phyloP scores from a whole-genome alignment of 1,284 basidiomycete genomes.

The Ustilago vetiveriae region DNA sequence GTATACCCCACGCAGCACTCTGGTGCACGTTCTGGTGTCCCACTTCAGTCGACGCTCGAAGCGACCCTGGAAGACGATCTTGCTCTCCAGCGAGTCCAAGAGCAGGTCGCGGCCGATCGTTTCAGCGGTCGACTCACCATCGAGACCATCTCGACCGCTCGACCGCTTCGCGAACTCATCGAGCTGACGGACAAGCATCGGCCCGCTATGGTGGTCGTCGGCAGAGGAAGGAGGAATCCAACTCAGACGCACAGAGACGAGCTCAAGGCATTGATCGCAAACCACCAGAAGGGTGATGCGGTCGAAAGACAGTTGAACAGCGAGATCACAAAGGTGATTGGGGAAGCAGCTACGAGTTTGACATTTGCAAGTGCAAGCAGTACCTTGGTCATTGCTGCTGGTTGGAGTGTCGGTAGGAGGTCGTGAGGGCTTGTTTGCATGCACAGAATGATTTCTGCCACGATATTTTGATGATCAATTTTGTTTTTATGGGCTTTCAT shows the following conservation, averaged over 20 bases:
- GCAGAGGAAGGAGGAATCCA: slow-evolving; percentile 53
- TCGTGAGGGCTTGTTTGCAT: too few relatives aligned
- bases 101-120: slow-evolving; percentile 29
- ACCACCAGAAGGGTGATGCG: slow-evolving; percentile 19
- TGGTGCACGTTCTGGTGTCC: slow-evolving; percentile 6
- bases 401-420: slow-evolving; percentile 13
- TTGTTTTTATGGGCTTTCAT: too few relatives aligned
- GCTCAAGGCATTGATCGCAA: slow-evolving; percentile 39
- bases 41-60: slow-evolving; percentile 42
- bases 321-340: slow-evolving; percentile 61
- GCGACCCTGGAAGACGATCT: slow-evolving; percentile 57
- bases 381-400: slow-evolving; percentile 55
- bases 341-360: slow-evolving; percentile 54
- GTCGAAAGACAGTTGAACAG: slow-evolving; percentile 46
- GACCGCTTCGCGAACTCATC: slow-evolving; percentile 38
- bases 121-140: slow-evolving; percentile 27
- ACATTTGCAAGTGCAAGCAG: slow-evolving; percentile 26
- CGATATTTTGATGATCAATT: too few relatives aligned
- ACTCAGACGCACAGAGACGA: slow-evolving; percentile 60
- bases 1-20: slow-evolving; percentile 47
- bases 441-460: too few relatives aligned
- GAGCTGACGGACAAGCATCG: slow-evolving; percentile 19
- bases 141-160: slow-evolving; percentile 23
- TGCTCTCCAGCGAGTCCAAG: slow-evolving; percentile 43
- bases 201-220: slow-evolving; percentile 54